Evolutionary conservation across 441 rosid species (phyloP), one percentile per base, ranked within the genome.

Genomic region (Hypseocharis bilobata): DNA sequence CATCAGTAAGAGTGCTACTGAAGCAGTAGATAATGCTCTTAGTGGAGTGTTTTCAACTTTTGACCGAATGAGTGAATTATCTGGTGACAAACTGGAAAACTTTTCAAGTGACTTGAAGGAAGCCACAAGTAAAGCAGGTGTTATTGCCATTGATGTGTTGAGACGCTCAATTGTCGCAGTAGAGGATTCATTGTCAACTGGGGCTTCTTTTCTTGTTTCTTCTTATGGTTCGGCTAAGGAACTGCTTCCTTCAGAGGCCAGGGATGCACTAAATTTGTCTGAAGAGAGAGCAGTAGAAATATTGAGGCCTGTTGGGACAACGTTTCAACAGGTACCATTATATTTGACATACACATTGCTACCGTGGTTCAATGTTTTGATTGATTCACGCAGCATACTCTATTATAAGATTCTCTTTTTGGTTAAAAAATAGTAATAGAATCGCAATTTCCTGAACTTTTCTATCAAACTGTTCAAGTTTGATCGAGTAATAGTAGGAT

Each of bases 211-310:
- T 74, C 69, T 81, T 73, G 89, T 77, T 42, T 85, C 79, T 75
- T 83, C 85, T 65, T 88, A 90, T 78, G 85, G 81, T 7, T 81
- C 86, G 72, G 79, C 86, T 16, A 93, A 93, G 80, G 86, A 82
- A 19, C 28, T 70, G 52, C 95, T 93, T 74, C 91, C 99, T 68
- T 74, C 85, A 56, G 86, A 85, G 76, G 76, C 85, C 45, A 87
- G 73, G 68, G 83, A 67, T 68, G 78, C 74, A 10, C 75, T 91
- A 58, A 77, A 71, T 73, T 52, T 86, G 16, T 86, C 87, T 11
- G 99, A 93, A 79, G 91, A 83, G 63, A 84, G 67, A 74, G 80
- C 84, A 60, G 63, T 42, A 34, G 66, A 80, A 81, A 64, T 85
- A 55, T 61, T 74, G 74, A 78, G 70, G 74, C 96, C 95, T 61